Evolutionary conservation across 1,284 basidiomycete species (phyloP).

Genomic region (Cryptococcus sp.): DNA sequence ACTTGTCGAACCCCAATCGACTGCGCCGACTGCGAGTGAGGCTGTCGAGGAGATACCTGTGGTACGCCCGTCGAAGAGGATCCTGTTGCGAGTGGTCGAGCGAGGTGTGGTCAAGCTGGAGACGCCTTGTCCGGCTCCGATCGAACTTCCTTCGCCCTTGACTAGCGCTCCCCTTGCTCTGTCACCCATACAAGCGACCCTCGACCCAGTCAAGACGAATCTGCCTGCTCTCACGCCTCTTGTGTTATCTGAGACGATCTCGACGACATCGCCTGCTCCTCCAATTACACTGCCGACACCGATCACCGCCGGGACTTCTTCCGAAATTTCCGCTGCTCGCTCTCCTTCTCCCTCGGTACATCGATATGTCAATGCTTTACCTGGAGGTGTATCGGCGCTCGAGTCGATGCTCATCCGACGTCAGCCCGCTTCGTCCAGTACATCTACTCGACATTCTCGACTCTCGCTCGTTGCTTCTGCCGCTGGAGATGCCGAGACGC

Average conservation of each 20-base stretch:
- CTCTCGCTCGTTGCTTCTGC: neutral
- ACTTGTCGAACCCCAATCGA: no score
- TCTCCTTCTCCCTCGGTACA: neutral
- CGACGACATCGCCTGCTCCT: no score
- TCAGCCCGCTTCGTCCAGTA: neutral
- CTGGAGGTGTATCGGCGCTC: neutral
- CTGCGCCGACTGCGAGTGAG: no score
- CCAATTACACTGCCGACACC: no score
- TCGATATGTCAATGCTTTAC: neutral
- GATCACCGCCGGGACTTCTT: neutral
- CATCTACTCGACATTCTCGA: neutral
- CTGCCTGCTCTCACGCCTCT: no score
- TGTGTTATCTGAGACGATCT: no score
- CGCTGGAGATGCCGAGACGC: neutral
- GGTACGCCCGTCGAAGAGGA: neutral
- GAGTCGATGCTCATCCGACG: slow-evolving; percentile 1
- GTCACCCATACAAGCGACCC: no score
- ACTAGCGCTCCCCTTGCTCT: no score
- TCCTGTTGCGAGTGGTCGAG: slow-evolving; percentile 1
- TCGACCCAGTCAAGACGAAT: no score
- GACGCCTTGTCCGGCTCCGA: neutral
- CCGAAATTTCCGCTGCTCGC: neutral
- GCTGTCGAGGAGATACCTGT: neutral
- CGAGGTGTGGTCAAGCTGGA: slow-evolving; percentile 4
- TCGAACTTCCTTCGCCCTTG: no score